phyloP scores from a whole-genome alignment of 306 rosid species.

The Herpetospermum pedunculosum region DNA sequence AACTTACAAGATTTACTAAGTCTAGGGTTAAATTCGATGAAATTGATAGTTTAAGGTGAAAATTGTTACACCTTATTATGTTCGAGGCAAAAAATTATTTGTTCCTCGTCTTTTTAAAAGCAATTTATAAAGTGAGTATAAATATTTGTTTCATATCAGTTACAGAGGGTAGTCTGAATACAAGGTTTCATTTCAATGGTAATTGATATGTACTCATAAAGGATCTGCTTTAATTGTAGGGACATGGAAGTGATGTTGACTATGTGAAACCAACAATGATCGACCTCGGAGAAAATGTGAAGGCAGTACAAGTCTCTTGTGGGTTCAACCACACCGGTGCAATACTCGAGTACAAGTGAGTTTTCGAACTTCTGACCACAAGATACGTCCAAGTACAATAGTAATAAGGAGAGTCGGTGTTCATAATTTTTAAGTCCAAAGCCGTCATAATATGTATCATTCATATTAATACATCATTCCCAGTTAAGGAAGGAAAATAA shows the following conservation, averaged over 20 bases:
- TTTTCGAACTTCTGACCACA: neutral
- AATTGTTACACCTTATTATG: neutral
- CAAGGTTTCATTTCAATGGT: too few species aligned
- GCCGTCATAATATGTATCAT: neutral
- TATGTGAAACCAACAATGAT: conserved; percentile 51
- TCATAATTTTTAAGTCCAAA: neutral
- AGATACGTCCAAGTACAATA: neutral
- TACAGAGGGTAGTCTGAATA: too few species aligned
- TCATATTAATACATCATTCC: neutral
- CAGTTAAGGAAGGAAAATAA: neutral
- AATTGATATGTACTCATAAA: neutral
- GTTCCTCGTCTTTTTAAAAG: neutral
- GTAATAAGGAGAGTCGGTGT: neutral
- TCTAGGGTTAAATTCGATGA: neutral
- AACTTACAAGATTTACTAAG: neutral
- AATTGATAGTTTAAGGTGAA: neutral
- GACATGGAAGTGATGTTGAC: conserved; percentile 89
- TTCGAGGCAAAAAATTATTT: neutral
- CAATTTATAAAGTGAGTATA: too few species aligned
- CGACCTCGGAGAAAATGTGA: conserved; percentile 37
- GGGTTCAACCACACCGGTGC: conserved; percentile 98
- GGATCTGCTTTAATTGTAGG: conserved; percentile 33
- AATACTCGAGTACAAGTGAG: conserved; percentile 46
- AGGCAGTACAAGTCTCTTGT: conserved; percentile 73
- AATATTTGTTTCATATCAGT: too few species aligned